Evolutionary conservation across 164 flowering plant species (phyloP).

Genomic region (Piper betle): DNA sequence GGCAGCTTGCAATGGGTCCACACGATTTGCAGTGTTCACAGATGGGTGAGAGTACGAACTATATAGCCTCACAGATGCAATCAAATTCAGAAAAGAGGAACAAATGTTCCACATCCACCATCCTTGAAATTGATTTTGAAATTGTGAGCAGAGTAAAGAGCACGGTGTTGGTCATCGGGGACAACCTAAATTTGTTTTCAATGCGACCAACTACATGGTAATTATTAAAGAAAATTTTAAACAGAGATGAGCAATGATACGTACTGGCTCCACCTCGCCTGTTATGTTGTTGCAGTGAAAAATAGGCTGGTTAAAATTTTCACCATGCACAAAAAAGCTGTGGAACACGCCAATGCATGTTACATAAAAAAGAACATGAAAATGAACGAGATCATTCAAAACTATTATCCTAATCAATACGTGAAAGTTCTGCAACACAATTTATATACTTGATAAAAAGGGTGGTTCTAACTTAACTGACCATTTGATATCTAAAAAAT

Average conservation of each 20-base stretch:
- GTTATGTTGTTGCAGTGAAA: constrained; percentile 95
- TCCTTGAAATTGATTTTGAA: constrained; percentile 94
- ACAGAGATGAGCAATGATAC: too few relatives aligned
- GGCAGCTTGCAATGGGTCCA: constrained; percentile 81
- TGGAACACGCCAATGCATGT: background rate
- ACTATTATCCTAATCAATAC: too few relatives aligned
- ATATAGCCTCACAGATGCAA: constrained; percentile 58
- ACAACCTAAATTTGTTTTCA: constrained; percentile 58
- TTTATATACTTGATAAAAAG: too few relatives aligned
- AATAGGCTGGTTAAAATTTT: constrained; percentile 88
- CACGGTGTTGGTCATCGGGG: constrained; percentile 65
- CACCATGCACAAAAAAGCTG: constrained; percentile 72
- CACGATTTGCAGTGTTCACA: constrained; percentile 23
- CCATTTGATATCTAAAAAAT: too few relatives aligned
- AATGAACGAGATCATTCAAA: too few relatives aligned
- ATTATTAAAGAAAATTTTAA: too few relatives aligned
- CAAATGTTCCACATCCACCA: constrained; percentile 96
- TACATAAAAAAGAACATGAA: background rate
- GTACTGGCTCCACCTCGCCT: constrained; percentile 92
- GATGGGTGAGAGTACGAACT: constrained; percentile 26
- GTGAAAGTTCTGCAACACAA: too few relatives aligned
- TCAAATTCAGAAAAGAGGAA: constrained; percentile 81
- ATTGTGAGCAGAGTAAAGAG: constrained; percentile 83
- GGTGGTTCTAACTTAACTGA: too few relatives aligned
- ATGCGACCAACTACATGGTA: too few relatives aligned